These are phyloP conservation scores for Cladobotryum mycophilum DNA, from an alignment of 2,329 filamentous ascomycete genomes.

Conservation along the genomic window DNA sequence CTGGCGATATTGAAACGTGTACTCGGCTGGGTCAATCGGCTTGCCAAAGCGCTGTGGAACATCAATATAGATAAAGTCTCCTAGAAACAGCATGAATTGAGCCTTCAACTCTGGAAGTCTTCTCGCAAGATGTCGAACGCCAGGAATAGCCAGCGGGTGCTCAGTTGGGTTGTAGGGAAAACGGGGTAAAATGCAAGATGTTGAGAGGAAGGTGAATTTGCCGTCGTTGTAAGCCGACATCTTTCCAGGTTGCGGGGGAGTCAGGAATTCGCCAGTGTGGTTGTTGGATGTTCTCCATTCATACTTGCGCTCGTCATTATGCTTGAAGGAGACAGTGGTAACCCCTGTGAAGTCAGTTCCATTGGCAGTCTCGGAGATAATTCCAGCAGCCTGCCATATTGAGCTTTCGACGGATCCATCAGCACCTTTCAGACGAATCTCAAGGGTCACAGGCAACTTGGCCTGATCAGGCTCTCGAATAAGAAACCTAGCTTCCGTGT, in stretches of 20 bases:
- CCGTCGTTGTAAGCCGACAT: conserved; percentile 54
- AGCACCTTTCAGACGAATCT: conserved; percentile 52
- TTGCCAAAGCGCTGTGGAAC: conserved; percentile 76
- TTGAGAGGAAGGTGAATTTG: conserved; percentile 83
- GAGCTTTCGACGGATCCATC: conserved; percentile 47
- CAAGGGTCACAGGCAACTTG: conserved; percentile 69
- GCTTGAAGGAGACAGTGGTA: conserved; percentile 56
- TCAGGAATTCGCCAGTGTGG: conserved; percentile 73
- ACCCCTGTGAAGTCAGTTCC: conserved; percentile 77
- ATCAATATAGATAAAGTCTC: conserved; percentile 87
- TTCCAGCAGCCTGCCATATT: conserved; percentile 61
- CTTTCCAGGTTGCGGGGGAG: conserved; percentile 64
- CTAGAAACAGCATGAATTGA: conserved; percentile 75
- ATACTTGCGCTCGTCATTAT: conserved; percentile 68
- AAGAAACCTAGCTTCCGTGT: conserved; percentile 70
- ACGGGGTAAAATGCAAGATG: conserved; percentile 85
- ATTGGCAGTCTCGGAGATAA: conserved; percentile 59
- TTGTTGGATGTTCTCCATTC: conserved; percentile 84
- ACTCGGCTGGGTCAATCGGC: conserved; percentile 55
- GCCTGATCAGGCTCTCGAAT: conserved; percentile 74
- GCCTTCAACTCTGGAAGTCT: conserved; percentile 65
- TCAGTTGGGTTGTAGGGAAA: conserved; percentile 85
- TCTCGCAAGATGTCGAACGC: conserved; percentile 69
- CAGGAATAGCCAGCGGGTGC: conserved; percentile 75
- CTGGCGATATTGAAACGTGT: conserved; percentile 86